phyloP scores from a whole-genome alignment of 139 green algal genomes.

The Zygnema circumcarinatum region DNA sequence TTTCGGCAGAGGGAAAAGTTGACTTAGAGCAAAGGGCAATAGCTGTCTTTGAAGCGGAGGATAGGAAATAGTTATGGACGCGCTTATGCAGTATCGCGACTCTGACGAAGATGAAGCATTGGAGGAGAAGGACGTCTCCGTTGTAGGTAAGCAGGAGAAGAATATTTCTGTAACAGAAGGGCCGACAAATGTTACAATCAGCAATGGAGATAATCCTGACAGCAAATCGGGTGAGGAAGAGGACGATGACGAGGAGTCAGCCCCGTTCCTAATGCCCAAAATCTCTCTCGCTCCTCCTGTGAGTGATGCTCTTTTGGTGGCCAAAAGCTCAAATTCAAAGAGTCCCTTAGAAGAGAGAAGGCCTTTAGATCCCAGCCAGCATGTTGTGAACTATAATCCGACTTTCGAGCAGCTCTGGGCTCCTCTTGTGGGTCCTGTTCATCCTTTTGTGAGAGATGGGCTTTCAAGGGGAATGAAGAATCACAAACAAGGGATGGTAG shows the following conservation, averaged over 20 bases:
- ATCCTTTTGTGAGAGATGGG: conserved; percentile 78
- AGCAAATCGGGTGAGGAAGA: conserved; percentile 23
- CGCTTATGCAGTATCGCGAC: not conserved
- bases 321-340: not conserved
- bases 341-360: conserved; percentile 15
- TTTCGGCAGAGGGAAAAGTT: too few species aligned
- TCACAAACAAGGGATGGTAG: conserved; percentile 69
- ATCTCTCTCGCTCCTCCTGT: conserved; percentile 49
- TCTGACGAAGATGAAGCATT: not conserved
- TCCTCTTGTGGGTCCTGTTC: conserved; percentile 76
- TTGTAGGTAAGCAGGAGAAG: not conserved
- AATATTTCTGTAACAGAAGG: not conserved
- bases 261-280: conserved; percentile 6
- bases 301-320: conserved; percentile 35
- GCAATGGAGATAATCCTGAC: not conserved
- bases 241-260: conserved; percentile 28
- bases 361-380: conserved; percentile 63
- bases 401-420: conserved; percentile 83
- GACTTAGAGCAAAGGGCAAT: too few species aligned
- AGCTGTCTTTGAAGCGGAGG: too few species aligned
- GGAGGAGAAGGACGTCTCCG: not conserved
- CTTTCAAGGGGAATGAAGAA: conserved; percentile 80
- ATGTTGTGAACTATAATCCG: conserved; percentile 81
- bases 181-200: not conserved
- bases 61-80: too few species aligned